Evolutionary conservation across 2,329 filamentous ascomycete genomes (phyloP), one percentile per base, ranked within the genome.

Genomic region (Mycosphaerella sp.): DNA sequence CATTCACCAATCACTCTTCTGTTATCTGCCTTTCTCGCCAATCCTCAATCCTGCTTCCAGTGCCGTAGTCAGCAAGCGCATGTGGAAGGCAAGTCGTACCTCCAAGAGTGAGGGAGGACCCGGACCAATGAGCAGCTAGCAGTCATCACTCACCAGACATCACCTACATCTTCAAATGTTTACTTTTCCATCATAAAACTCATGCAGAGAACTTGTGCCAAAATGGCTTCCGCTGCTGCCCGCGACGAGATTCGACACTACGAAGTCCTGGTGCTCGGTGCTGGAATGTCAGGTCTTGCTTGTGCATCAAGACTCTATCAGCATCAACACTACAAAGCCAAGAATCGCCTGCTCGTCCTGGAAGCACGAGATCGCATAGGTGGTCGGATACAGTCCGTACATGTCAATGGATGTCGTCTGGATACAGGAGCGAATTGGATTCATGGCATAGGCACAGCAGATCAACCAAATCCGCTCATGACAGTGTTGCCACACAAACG

Each of bases 371-470:
- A 64, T 49, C 55, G 61, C 11, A 62, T 64, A 21, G 62, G 62
- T 7, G 62, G 62, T 6, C 62, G 62, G 10, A 62, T 65, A 9
- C 49, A 51, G 29, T 55, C 61, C 8, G 59, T 63, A 2, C 11
- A 58, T 31, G 55, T 64, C 53, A 56, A 62, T 38, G 61, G 59
- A 4, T 32, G 47, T 41, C 59, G 61, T 1, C 51, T 64, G 3
- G 62, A 64, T 31, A 62, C 59, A 43, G 61, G 62, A 40, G 61
- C 62, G 6, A 64, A 64, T 12, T 64, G 62, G 62, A 64, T 63
- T n/a, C 62, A 64, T 49, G 62, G 62, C 14, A 53, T 58, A 6
- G 62, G 61, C 4, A 64, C 62, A 7, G 42, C 59, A 7, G 53
- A 59, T 1, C 43, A 54, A 6, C 62, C 61, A 3, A 64, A 64